Conservation (phyloP, 1,284 basidiomycete species). For the Ceratobasidium sp. region DNA sequence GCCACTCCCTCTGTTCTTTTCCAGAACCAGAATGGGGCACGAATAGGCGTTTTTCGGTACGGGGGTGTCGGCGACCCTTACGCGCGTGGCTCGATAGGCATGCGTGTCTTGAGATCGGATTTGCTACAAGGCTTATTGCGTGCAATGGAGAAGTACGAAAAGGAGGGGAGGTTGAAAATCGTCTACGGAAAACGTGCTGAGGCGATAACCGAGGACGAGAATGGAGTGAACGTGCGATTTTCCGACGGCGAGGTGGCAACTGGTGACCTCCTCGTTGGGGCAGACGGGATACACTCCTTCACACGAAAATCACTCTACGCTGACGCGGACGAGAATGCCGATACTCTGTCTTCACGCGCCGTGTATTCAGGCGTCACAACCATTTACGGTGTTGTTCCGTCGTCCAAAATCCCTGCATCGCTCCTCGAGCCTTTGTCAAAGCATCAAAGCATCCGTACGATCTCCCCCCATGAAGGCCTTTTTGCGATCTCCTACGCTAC, state of each 20-base stretch:
- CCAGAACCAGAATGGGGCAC: constrained; percentile 40
- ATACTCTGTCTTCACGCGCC: constrained; percentile 4
- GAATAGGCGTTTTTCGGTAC: constrained; percentile 41
- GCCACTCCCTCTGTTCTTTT: constrained; percentile 22
- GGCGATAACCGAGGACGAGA: constrained; percentile 24
- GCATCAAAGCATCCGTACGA: constrained; percentile 45
- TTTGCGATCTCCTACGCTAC: constrained; percentile 45
- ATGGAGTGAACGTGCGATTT: constrained; percentile 16
- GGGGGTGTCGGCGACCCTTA: constrained; percentile 36
- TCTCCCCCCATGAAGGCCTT: constrained; percentile 46
- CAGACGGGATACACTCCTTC: constrained; percentile 41
- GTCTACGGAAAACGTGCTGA: constrained; percentile 40
- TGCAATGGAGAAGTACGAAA: constrained; percentile 39
- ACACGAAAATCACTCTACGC: constrained; percentile 35
- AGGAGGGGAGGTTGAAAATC: constrained; percentile 41
- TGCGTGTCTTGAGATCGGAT: constrained; percentile 40
- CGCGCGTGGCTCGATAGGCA: constrained; percentile 42
- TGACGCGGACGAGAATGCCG: not conserved
- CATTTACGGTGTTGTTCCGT: constrained; percentile 44
- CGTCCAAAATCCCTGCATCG: constrained; percentile 26
- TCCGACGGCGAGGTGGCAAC: constrained; percentile 24
- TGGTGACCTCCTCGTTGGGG: constrained; percentile 35
- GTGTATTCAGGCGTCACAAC: constrained; percentile 46
- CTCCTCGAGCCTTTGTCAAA: constrained; percentile 35
- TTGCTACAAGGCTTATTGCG: constrained; percentile 36